These are phyloP conservation scores for Bonia amplexicaulis DNA, from an alignment of 176 grass and related monocot species.

Conservation along the genomic window DNA sequence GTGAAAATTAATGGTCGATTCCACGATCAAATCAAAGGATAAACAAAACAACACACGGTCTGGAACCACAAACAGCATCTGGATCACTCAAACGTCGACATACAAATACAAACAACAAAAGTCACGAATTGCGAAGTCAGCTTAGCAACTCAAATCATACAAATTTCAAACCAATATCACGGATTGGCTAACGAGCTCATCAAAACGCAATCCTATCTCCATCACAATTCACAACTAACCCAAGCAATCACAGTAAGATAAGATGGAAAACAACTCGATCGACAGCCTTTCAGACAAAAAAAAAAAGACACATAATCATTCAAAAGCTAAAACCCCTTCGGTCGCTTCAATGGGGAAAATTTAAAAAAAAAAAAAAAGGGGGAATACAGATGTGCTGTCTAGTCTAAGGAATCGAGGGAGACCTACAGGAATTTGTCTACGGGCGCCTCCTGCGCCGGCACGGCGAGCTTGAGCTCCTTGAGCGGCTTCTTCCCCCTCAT, in stretches of 20 bases:
- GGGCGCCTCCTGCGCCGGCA: slow-evolving; percentile 64
- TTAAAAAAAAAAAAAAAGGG: background rate
- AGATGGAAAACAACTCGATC: background rate
- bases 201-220: background rate
- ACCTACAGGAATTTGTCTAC: slow-evolving; percentile 78
- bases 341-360: background rate
- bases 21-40: background rate
- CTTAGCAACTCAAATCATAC: background rate
- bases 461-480: slow-evolving; percentile 66
- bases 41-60: background rate
- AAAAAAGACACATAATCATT: background rate
- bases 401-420: background rate
- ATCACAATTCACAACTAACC: background rate
- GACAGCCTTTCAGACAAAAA: background rate
- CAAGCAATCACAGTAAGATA: background rate
- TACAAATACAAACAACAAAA: background rate
- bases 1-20: background rate
- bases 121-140: background rate
- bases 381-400: background rate
- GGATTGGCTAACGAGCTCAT: background rate
- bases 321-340: background rate
- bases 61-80: background rate
- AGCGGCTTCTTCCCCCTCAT: slow-evolving; percentile 74
- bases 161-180: background rate
- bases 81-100: background rate